Evolutionary conservation across 2,329 filamentous ascomycete species (phyloP).

Genomic region (Sphaceloma murrayae): DNA sequence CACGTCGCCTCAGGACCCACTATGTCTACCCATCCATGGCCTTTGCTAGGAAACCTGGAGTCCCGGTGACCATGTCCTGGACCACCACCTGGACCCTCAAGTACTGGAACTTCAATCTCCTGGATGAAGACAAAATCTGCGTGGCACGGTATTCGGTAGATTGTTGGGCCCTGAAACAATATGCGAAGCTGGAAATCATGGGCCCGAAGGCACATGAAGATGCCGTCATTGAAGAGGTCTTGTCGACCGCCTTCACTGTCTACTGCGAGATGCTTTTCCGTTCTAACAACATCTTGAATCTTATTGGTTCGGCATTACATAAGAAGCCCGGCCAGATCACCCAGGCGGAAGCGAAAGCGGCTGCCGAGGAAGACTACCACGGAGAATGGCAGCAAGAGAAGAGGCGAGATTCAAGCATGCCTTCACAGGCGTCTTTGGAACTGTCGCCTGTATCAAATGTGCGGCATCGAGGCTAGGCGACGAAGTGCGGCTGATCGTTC

Average conservation of each 20-base stretch:
- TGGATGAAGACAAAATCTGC: neutral
- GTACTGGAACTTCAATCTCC: slow-evolving; percentile 6
- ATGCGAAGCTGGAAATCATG: slow-evolving; percentile 7
- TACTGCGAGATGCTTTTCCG: slow-evolving; percentile 5
- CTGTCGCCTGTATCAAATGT: too few species aligned
- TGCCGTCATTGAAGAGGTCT: neutral
- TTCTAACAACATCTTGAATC: slow-evolving; percentile 2
- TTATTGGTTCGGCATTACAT: slow-evolving; percentile 1
- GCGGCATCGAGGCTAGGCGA: too few species aligned
- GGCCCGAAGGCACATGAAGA: neutral
- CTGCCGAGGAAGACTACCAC: neutral
- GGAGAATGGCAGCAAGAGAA: neutral
- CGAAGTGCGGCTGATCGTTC: too few species aligned
- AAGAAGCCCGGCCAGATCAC: slow-evolving; percentile 7
- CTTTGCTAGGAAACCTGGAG: neutral
- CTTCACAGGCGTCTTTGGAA: too few species aligned
- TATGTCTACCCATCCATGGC: slow-evolving; percentile 3
- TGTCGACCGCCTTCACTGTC: slow-evolving; percentile 2
- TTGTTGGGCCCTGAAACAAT: slow-evolving; percentile 4
- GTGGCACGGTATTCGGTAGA: slow-evolving; percentile 5
- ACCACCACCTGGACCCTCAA: neutral
- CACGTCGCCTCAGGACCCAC: neutral
- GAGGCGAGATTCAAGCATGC: neutral
- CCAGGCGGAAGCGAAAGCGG: neutral
- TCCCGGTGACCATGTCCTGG: slow-evolving; percentile 5